These are phyloP conservation scores for Aphanocladium album DNA, from an alignment of 2,329 filamentous ascomycete species.

Conservation along the genomic window DNA sequence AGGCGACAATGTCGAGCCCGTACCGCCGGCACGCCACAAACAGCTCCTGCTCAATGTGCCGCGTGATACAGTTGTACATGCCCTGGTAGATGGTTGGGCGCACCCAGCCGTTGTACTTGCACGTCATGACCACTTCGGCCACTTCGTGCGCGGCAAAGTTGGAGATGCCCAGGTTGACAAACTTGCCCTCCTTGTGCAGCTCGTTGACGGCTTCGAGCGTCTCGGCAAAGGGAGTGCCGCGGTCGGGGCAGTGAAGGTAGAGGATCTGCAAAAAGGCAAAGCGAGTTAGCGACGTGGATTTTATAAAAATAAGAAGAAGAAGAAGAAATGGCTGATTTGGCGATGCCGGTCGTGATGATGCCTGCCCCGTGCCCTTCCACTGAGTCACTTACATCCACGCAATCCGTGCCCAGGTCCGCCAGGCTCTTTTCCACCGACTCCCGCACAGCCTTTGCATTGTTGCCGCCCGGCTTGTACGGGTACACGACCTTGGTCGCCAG, in stretches of 20 bases:
- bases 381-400: constrained; percentile 56
- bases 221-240: constrained; percentile 69
- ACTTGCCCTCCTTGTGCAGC: constrained; percentile 81
- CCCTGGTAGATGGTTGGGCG: constrained; percentile 79
- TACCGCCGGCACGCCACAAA: constrained; percentile 70
- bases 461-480: constrained; percentile 52
- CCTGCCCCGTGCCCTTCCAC: not conserved
- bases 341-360: not conserved
- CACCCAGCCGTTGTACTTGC: constrained; percentile 75
- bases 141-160: constrained; percentile 88
- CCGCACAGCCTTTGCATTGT: constrained; percentile 59
- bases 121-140: constrained; percentile 75
- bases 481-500: constrained; percentile 74
- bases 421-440: constrained; percentile 63
- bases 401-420: constrained; percentile 66
- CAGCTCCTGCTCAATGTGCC: constrained; percentile 70
- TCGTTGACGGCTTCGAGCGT: constrained; percentile 74
- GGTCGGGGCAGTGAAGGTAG: constrained; percentile 42
- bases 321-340: no score
- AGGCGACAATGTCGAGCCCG: constrained; percentile 72
- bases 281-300: no score
- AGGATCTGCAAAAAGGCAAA: constrained; percentile 29
- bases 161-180: constrained; percentile 71
- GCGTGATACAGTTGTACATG: constrained; percentile 80
- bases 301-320: no score